phyloP scores from a whole-genome alignment of 805 yeast species.

The Candida chauliodis region DNA sequence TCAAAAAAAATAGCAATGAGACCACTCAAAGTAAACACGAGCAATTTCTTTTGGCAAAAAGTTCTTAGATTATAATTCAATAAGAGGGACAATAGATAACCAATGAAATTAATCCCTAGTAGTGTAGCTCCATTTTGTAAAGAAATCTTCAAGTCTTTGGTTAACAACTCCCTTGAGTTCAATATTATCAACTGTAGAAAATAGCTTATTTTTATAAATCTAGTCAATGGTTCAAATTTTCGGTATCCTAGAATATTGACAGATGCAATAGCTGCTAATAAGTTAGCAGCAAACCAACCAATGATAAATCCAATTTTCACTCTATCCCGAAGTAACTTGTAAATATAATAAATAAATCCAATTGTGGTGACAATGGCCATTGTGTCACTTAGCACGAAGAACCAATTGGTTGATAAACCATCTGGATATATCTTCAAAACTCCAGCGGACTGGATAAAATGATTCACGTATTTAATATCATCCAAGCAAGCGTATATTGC shows the following conservation, averaged over 20 bases:
- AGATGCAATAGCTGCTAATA: conserved; percentile 26
- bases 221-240: conserved; percentile 24
- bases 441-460: conserved; percentile 25
- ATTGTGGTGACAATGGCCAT: conserved; percentile 1
- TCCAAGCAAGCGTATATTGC: conserved; percentile 24
- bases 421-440: conserved; percentile 18
- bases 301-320: conserved; percentile 32
- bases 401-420: conserved; percentile 1
- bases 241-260: conserved; percentile 18
- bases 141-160: conserved; percentile 9
- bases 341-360: conserved; percentile 9
- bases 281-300: conserved; percentile 32
- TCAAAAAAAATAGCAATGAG: neutral
- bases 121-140: conserved; percentile 9
- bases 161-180: conserved; percentile 28
- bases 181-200: conserved; percentile 23
- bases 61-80: conserved; percentile 12
- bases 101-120: neutral
- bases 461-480: conserved; percentile 22
- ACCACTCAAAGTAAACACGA: neutral
- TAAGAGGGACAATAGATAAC: conserved; percentile 23
- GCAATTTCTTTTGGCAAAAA: neutral
- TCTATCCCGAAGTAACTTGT: conserved; percentile 10
- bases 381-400: conserved; percentile 7
- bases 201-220: conserved; percentile 20